These are phyloP conservation scores for Phascolomyces articulosus DNA, from an alignment of 371 early-diverging fungal species.

Conservation along the genomic window DNA sequence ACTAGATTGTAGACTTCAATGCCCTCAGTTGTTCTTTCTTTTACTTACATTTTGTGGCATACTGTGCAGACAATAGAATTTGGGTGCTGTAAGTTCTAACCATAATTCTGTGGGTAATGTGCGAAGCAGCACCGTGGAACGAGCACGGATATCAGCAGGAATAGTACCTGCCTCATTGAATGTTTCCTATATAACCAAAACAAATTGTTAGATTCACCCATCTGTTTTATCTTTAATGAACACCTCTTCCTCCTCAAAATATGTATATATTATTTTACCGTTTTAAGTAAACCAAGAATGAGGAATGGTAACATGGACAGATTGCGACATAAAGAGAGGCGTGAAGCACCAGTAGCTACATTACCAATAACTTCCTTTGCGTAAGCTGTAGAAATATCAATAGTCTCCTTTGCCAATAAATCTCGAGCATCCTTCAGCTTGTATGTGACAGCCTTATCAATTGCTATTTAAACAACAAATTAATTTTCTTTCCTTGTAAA, in stretches of 20 bases:
- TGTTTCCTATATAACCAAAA: slow-evolving; percentile 28
- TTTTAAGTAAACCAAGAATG: slow-evolving; percentile 66
- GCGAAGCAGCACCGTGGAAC: slow-evolving; percentile 57
- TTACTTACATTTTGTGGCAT: slow-evolving; percentile 57
- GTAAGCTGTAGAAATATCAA: slow-evolving; percentile 71
- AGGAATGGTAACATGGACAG: slow-evolving; percentile 73
- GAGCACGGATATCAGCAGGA: slow-evolving; percentile 60
- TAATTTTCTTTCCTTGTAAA: background rate
- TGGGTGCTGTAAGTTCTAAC: slow-evolving; percentile 51
- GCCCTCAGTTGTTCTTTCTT: background rate
- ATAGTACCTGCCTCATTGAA: slow-evolving; percentile 43
- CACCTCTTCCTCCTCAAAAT: background rate
- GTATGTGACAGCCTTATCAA: slow-evolving; percentile 70
- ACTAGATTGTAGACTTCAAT: no score
- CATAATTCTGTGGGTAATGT: slow-evolving; percentile 65
- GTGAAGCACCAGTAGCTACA: slow-evolving; percentile 50
- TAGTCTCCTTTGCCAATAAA: slow-evolving; percentile 60
- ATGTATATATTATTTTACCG: slow-evolving; percentile 38
- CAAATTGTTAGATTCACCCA: background rate
- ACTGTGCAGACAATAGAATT: slow-evolving; percentile 73
- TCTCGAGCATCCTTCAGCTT: slow-evolving; percentile 83
- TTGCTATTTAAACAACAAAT: slow-evolving; percentile 27
- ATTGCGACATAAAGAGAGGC: slow-evolving; percentile 69
- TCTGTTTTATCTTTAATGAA: background rate
- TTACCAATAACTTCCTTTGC: slow-evolving; percentile 61